Evolutionary conservation across 495 filamentous ascomycete species (phyloP), one percentile per base, ranked within the genome.

Genomic region (Penicillium daleae): DNA sequence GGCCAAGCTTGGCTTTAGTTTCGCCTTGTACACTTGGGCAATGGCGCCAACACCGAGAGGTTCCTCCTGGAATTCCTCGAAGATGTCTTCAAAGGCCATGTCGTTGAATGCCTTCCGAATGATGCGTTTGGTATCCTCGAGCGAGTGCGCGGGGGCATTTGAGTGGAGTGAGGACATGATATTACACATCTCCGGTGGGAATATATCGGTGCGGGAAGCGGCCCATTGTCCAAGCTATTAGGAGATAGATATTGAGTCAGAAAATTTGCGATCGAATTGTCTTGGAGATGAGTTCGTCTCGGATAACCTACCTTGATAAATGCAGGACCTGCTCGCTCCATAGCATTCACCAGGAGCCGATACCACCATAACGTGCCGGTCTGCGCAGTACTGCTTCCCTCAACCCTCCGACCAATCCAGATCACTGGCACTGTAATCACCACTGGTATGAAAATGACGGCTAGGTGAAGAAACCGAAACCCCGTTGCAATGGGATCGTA

Each of bases 1-100:
- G 8, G 90, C 86, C 58, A 97, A 80, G 55, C 91, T 88, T 2
- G 90, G 86, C 64, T 93, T 96, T 31, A 99, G 76, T 71, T 91
- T 97, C 2, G 96, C 96, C 71, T 90, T 96, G 80, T 99, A 99
- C 12, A 97, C 96, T 74, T 99, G 96, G 17, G 96, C 96, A 70
- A 99, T 97, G 15, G 96, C 95, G 24, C 96, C 96, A 4, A 97
- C 94, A 13, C 96, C 96, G 2, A 99, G 77, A 0, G 96, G 95
- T 57, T 86, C 86, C 73, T 96, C 91, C 24, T 97, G 82, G 67
- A 99, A 99, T 71, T 98, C 96, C 29, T 97, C 93, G 66, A 99
- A 99, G 29, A 99, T 98, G 5, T 97, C 91, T 24, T 92, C 87
- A 56, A 98, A 97, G 2, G 76, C 73, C 37, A 89, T 77, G 2